phyloP scores from a whole-genome alignment of 805 yeast species.

The Metschnikowia rubicola region DNA sequence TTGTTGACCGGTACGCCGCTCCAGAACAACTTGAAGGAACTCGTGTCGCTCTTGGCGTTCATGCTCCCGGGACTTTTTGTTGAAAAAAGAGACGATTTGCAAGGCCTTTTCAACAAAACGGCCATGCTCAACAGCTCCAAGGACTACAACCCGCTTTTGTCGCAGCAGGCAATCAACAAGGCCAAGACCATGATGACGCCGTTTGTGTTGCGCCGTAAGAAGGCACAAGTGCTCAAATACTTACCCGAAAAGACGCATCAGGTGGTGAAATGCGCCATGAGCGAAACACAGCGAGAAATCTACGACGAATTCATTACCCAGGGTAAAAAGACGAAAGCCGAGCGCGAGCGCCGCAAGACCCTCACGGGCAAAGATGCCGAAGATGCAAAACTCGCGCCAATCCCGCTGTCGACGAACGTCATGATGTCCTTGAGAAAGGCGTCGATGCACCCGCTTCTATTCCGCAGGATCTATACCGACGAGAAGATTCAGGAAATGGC shows the following conservation, averaged over 20 bases:
- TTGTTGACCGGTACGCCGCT: conserved; percentile 95
- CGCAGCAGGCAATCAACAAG: conserved; percentile 85
- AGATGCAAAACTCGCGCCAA: conserved; percentile 27
- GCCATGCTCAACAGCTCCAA: conserved; percentile 59
- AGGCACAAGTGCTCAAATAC: conserved; percentile 86
- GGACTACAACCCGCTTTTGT: conserved; percentile 72
- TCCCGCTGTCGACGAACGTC: conserved; percentile 57
- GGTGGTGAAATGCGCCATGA: conserved; percentile 64
- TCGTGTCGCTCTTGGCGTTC: conserved; percentile 85
- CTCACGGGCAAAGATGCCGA: conserved; percentile 37
- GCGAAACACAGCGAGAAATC: conserved; percentile 49
- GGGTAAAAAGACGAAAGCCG: conserved; percentile 39
- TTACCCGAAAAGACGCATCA: conserved; percentile 73
- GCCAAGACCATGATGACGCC: conserved; percentile 99
- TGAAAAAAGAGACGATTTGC: conserved; percentile 77
- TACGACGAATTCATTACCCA: conserved; percentile 57
- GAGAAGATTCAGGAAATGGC: conserved; percentile 63
- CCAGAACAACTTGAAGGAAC: conserved; percentile 87
- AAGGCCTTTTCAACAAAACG: conserved; percentile 81
- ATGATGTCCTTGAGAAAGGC: conserved; percentile 91
- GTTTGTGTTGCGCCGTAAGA: conserved; percentile 86
- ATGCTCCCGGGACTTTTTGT: conserved; percentile 81
- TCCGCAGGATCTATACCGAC: conserved; percentile 63
- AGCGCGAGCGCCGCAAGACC: conserved; percentile 41
- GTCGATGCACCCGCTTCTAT: conserved; percentile 85